A percentile compares a stretch with the other conserved stretches of the same genome.
These are phyloP conservation scores for Lyophyllum decastes DNA, from an alignment of 768 basidiomycete species.

Conservation along the genomic window DNA sequence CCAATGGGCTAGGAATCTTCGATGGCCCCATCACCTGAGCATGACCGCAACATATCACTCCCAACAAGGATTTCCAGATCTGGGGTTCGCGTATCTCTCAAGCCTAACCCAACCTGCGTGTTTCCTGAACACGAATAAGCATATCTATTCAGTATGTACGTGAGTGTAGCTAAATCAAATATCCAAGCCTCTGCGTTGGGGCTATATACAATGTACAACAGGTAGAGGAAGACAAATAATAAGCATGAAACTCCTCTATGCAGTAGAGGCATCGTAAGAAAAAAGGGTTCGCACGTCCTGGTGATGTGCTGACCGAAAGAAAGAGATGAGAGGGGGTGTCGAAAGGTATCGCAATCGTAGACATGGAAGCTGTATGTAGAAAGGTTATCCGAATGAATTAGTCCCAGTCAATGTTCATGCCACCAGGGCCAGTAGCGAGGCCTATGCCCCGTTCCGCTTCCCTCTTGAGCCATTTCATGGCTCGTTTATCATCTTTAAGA, in stretches of 20 bases:
- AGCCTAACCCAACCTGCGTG: not conserved
- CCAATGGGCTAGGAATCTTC: too few relatives aligned
- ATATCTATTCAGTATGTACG: not conserved
- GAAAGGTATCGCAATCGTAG: slow-evolving; percentile 10
- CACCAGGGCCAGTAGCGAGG: slow-evolving; percentile 66
- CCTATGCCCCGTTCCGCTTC: slow-evolving; percentile 79
- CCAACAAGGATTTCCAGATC: not conserved
- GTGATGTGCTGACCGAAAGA: not conserved
- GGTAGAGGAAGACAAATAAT: not conserved
- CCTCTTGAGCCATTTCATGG: slow-evolving; percentile 76
- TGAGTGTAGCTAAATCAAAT: not conserved
- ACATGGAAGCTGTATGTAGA: slow-evolving; percentile 1
- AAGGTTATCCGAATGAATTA: slow-evolving; percentile 33
- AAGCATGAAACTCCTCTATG: not conserved
- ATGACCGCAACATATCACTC: not conserved
- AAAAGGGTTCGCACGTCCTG: slow-evolving; percentile 1
- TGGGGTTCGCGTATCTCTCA: too few relatives aligned
- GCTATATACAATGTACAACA: slow-evolving; percentile 7
- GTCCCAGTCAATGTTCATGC: slow-evolving; percentile 81
- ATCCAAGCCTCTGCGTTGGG: not conserved
- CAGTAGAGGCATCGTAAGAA: not conserved
- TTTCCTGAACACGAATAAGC: not conserved
- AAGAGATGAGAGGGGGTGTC: not conserved
- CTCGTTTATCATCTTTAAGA: slow-evolving; percentile 78
- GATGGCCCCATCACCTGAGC: not conserved